Conservation (phyloP, 345 rosid genomes). For the Ricinus communis region DNA sequence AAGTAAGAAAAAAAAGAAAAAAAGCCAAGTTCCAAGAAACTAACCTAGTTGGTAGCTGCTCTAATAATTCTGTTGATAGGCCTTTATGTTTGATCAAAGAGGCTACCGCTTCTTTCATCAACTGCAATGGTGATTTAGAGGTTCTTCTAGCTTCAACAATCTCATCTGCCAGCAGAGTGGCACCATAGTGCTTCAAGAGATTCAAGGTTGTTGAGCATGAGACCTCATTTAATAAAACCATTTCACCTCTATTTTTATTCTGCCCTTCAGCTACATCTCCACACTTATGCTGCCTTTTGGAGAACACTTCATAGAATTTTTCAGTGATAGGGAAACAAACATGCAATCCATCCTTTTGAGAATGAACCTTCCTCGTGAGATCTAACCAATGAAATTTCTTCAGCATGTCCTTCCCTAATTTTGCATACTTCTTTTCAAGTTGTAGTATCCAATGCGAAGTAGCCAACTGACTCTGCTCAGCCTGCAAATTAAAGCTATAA, state of each 20-base stretch:
- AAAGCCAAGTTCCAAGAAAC: constrained; percentile 20
- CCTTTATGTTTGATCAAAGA: constrained; percentile 52
- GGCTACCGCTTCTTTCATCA: constrained; percentile 59
- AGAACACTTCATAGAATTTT: constrained; percentile 48
- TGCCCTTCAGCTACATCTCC: constrained; percentile 33
- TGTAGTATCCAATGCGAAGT: constrained; percentile 47
- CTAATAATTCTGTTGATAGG: constrained; percentile 51
- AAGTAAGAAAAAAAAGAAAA: constrained; percentile 11
- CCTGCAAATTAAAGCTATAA: constrained; percentile 20
- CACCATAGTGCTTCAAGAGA: constrained; percentile 61
- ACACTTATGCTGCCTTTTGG: constrained; percentile 31
- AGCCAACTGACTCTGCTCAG: constrained; percentile 24
- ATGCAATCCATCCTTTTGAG: constrained; percentile 45
- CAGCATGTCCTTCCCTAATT: constrained; percentile 75
- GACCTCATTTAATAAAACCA: constrained; percentile 38
- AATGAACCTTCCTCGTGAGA: constrained; percentile 64
- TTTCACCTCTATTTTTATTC: constrained; percentile 26
- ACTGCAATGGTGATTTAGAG: constrained; percentile 57
- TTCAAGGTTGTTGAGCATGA: constrained; percentile 54
- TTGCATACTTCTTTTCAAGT: constrained; percentile 63
- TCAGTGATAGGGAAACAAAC: constrained; percentile 82
- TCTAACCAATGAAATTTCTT: constrained; percentile 90
- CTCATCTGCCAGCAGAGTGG: constrained; percentile 44
- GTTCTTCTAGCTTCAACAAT: constrained; percentile 51
- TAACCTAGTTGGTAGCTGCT: constrained; percentile 74